Percentiles rank a stretch among this genome's conserved stretches.
phyloP scores from a whole-genome alignment of 495 filamentous ascomycete species.

The Lasiosphaeria hispida region DNA sequence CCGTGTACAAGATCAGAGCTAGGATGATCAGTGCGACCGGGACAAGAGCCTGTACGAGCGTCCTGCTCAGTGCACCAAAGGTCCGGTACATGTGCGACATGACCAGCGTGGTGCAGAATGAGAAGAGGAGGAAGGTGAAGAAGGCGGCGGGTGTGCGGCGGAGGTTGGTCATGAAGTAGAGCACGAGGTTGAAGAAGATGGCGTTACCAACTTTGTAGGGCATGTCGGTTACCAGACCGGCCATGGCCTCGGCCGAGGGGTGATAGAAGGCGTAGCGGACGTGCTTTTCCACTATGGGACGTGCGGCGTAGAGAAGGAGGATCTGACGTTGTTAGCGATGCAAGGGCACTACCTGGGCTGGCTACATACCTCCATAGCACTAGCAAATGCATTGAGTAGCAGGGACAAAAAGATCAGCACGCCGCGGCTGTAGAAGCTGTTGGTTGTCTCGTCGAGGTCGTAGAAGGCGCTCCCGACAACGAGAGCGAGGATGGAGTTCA shows the following conservation, averaged over 20 bases:
- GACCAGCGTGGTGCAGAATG: slow-evolving; percentile 5
- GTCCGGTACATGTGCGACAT: slow-evolving; percentile 49
- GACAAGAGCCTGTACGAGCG: slow-evolving; percentile 66
- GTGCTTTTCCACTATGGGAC: slow-evolving; percentile 63
- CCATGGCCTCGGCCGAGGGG: slow-evolving; percentile 56
- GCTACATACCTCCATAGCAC: slow-evolving; percentile 54
- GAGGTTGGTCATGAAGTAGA: slow-evolving; percentile 56
- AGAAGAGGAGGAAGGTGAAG: slow-evolving; percentile 52
- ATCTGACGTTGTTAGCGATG: slow-evolving; percentile 34
- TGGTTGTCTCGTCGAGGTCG: slow-evolving; percentile 51
- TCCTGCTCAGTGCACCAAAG: slow-evolving; percentile 65
- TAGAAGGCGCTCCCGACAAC: slow-evolving; percentile 69
- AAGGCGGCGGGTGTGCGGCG: slow-evolving; percentile 52
- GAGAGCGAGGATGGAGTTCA: slow-evolving; percentile 59
- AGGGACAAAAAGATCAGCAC: slow-evolving; percentile 68
- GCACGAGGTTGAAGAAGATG: slow-evolving; percentile 47
- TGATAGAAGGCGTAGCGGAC: slow-evolving; percentile 60
- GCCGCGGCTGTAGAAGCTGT: slow-evolving; percentile 57
- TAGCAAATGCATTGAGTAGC: slow-evolving; percentile 49
- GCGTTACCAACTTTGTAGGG: slow-evolving; percentile 49
- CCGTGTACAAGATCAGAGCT: slow-evolving; percentile 70
- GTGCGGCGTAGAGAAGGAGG: slow-evolving; percentile 55
- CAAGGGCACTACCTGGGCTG: no score
- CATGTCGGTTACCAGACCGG: slow-evolving; percentile 54
- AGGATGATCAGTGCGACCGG: slow-evolving; percentile 68